Base-by-base conservation (phyloP, 1,139 yeast genomes). In the Protomyces pachydermus region DNA sequence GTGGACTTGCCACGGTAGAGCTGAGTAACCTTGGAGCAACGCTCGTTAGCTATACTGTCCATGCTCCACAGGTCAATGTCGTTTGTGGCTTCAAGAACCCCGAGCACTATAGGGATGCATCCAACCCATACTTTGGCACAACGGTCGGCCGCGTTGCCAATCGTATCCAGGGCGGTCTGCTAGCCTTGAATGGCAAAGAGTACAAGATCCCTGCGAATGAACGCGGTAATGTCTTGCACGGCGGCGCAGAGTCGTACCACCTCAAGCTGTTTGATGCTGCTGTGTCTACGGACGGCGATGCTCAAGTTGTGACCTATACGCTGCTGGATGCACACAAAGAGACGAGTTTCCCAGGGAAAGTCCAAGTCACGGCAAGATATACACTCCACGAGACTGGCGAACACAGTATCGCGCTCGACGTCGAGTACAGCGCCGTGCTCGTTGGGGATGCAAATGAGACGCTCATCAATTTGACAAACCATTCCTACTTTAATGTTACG, bases 381-480 rank as follows among this genome's bases (percentile, higher is more conserved):
- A 62, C 65, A 62, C 53, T 68, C 23, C 60, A 62, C n/a, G 38
- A 54, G 35, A 66, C 60, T 25, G 45, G 32, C 18, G 39, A 62
- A n/a, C 46, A 55, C 10, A 67, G 67, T 12, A 67, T 46, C n/a
- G 54, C 64, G 9, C 65, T 67, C 37, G 56, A 45, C 60, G n/a
- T 68, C 38, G 68, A 63, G 53, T 65, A 65, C 46, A 67, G 52
- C n/a, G 67, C 68, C 46, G 25, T 28, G 10, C 64, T 66, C 32
- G 39, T 51, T 8, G 68, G 69, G 1, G 46, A 37, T n/a, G 56
- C 54, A 3, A 56, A 57, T 50, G 76, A 80, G 57, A 84, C 90
- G 2, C 76, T 81, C 35, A 77, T 85, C 60, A 82, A 83, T 70
- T 75, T 86, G 72, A 84, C 89, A 58, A 86, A 85, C 73, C 91